Percentiles rank a stretch among this genome's conserved stretches.
phyloP scores from a whole-genome alignment of 768 basidiomycete species.

The Leccinum subtestaceum region DNA sequence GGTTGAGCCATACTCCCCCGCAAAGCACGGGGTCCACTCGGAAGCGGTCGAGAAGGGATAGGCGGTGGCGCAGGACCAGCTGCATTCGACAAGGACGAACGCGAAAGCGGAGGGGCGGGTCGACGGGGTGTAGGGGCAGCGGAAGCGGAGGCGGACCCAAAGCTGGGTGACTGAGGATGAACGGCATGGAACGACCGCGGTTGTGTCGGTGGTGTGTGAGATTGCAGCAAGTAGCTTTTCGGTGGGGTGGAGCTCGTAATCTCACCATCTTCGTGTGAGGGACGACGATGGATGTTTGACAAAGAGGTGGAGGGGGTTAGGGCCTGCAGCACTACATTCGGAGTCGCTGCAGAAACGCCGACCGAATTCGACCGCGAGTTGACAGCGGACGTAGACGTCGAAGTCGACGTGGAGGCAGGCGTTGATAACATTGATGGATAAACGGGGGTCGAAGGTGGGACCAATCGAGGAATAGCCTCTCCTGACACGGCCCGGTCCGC shows the following conservation, averaged over 20 bases:
- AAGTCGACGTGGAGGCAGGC: constrained; percentile 20
- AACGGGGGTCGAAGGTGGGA: constrained; percentile 4
- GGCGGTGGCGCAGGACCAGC: constrained; percentile 20
- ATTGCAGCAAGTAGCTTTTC: constrained; percentile 37
- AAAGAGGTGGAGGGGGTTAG: neutral
- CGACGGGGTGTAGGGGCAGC: constrained; percentile 27
- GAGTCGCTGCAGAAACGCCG: constrained; percentile 12
- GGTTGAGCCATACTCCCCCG: constrained; percentile 28
- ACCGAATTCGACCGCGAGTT: constrained; percentile 29
- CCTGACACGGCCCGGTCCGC: neutral
- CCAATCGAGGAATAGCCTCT: neutral
- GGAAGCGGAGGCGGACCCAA: constrained; percentile 24
- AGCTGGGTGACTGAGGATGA: constrained; percentile 24
- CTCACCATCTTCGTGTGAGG: constrained; percentile 53
- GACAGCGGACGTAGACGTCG: constrained; percentile 19
- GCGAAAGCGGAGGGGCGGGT: constrained; percentile 30
- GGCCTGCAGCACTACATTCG: neutral
- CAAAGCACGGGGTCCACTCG: constrained; percentile 41
- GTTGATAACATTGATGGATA: constrained; percentile 10
- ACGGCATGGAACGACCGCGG: constrained; percentile 43
- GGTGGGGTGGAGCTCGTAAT: constrained; percentile 40
- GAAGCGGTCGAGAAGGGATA: constrained; percentile 32
- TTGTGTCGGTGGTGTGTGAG: constrained; percentile 45
- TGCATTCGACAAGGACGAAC: constrained; percentile 28
- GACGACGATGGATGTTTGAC: constrained; percentile 21